Conservation (phyloP, 768 basidiomycete species). For the Boletellus ananiceps region DNA sequence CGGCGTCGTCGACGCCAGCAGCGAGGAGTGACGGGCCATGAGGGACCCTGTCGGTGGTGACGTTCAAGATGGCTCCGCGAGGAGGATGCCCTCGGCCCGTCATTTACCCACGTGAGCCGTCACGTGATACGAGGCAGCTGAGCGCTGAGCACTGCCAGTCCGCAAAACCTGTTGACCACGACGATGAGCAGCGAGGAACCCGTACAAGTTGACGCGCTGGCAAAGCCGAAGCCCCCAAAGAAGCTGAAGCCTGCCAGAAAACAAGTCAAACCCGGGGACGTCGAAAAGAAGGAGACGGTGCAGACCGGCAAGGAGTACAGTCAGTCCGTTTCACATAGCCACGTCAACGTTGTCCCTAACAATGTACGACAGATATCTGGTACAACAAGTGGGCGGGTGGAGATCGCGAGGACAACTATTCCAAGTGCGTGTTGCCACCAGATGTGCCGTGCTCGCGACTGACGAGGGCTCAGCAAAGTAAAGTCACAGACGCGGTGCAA, state of each 20-base stretch:
- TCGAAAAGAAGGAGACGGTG: conserved; percentile 80
- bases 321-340: conserved; percentile 37
- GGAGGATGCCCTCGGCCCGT: conserved; percentile 14
- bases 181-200: conserved; percentile 33
- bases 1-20: conserved; percentile 43
- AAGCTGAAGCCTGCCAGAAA: conserved; percentile 90
- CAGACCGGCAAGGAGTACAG: conserved; percentile 98
- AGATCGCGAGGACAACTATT: conserved; percentile 93
- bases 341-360: conserved; percentile 5
- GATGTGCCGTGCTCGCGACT: conserved; percentile 1
- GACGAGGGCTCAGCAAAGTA: conserved; percentile 58
- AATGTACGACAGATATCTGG: conserved; percentile 72
- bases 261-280: conserved; percentile 87
- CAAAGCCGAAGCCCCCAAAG: conserved; percentile 38
- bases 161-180: conserved; percentile 1
- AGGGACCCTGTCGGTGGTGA: conserved; percentile 8
- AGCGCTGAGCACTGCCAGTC: neutral
- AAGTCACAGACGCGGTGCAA: conserved; percentile 92
- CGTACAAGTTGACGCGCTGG: conserved; percentile 10
- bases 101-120: conserved; percentile 13
- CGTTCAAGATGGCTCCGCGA: conserved; percentile 2
- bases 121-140: conserved; percentile 18
- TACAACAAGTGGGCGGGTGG: conserved; percentile 99
- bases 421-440: conserved; percentile 57
- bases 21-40: conserved; percentile 47